These are phyloP conservation scores for Centrapalus pauciflorus DNA, from an alignment of 129 eudicot genomes.

Conservation along the genomic window DNA sequence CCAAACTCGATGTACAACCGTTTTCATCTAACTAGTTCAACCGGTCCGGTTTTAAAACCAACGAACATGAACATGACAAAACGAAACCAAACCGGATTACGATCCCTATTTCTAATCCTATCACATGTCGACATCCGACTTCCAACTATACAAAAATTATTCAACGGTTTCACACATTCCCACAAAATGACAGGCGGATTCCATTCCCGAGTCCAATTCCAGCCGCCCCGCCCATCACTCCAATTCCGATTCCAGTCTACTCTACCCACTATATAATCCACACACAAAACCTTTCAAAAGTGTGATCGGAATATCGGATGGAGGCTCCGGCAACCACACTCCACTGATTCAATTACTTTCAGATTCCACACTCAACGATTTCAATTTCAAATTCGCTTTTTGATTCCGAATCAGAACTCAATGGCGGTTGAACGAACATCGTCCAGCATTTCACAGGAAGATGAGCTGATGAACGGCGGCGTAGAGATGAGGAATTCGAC, in stretches of 20 bases:
- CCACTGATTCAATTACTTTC: neutral
- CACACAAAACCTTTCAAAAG: neutral
- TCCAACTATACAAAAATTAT: too few species aligned
- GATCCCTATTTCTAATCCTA: too few species aligned
- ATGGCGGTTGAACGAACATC: conserved; percentile 12
- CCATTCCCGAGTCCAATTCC: too few species aligned
- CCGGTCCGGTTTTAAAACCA: too few species aligned
- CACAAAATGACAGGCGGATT: neutral
- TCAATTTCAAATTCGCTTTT: neutral
- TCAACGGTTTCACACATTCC: conserved; percentile 12
- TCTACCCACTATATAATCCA: neutral
- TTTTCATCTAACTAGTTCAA: too few species aligned
- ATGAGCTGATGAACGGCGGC: neutral
- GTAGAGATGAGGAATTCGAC: neutral
- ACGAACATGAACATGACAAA: too few species aligned
- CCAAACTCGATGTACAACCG: too few species aligned
- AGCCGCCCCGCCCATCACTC: too few species aligned
- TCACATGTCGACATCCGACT: too few species aligned
- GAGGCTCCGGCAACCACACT: neutral
- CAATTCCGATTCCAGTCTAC: neutral
- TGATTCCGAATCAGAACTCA: neutral
- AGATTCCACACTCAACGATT: neutral
- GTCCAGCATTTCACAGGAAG: neutral
- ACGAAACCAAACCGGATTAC: too few species aligned
- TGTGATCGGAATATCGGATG: neutral